Evolutionary conservation across 345 rosid species (phyloP).

Genomic region (Eucalyptus sp.): DNA sequence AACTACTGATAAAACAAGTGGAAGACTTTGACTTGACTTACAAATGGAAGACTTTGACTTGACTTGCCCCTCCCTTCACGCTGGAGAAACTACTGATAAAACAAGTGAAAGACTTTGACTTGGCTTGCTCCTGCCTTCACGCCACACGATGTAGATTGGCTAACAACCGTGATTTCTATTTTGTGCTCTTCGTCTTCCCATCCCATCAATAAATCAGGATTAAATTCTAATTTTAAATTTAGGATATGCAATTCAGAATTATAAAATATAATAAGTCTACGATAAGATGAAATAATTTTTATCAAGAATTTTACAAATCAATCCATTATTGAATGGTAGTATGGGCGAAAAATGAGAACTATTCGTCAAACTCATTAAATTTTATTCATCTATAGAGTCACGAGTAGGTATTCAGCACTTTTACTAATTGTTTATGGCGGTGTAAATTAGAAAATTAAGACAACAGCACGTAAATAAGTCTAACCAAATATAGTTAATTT

Average conservation of each 20-base stretch:
- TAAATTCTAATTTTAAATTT: background rate
- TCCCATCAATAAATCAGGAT: background rate
- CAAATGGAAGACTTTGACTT: conserved; percentile 1
- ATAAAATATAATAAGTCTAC: background rate
- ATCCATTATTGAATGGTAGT: background rate
- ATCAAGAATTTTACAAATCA: background rate
- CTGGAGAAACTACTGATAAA: background rate
- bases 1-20: too few relatives aligned
- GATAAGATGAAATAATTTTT: background rate
- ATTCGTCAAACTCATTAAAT: rapidly evolving
- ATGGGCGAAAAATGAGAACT: background rate
- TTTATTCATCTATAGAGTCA: background rate
- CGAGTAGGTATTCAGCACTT: background rate
- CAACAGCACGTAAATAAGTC: rapidly evolving
- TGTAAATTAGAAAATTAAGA: background rate
- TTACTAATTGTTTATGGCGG: background rate
- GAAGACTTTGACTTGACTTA: too few relatives aligned
- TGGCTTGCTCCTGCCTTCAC: too few relatives aligned
- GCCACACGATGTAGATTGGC: background rate
- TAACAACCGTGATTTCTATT: background rate
- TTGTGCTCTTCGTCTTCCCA: background rate
- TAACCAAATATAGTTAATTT: background rate
- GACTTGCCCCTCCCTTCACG: too few relatives aligned
- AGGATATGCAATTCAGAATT: background rate
- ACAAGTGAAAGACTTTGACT: conserved; percentile 1